Conservation (phyloP, 345 rosid genomes). For the Dipteronia sinensis region DNA sequence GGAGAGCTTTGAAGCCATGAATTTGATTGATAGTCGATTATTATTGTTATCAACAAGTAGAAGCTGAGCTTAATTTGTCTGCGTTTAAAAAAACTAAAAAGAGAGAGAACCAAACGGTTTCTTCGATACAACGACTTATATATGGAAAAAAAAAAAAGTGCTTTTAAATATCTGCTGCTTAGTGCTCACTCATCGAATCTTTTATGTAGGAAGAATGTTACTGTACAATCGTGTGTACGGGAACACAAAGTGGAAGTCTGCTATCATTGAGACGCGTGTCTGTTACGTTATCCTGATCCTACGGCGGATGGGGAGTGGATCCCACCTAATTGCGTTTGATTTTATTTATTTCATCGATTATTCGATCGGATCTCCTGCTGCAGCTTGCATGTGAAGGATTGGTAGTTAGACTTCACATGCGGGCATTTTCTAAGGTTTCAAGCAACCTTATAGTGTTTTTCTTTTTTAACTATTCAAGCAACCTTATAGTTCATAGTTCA, state of each 20-base stretch:
- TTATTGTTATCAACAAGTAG: slow-evolving; percentile 8
- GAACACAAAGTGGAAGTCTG: not conserved
- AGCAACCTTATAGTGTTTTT: not conserved
- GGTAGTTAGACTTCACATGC: too few species aligned
- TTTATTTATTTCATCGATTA: not conserved
- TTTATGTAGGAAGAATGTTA: not conserved
- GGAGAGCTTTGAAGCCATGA: slow-evolving; percentile 65
- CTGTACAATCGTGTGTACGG: not conserved
- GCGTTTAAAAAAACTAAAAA: not conserved
- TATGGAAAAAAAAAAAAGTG: not conserved
- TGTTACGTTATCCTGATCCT: not conserved
- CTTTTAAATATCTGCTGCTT: not conserved
- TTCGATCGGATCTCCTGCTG: not conserved
- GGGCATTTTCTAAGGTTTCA: not conserved
- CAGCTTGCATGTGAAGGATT: too few species aligned
- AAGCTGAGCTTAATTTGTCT: slow-evolving; percentile 13
- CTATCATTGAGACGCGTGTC: not conserved
- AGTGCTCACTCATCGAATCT: not conserved
- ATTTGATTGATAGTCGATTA: not conserved
- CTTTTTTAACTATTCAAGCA: too few species aligned
- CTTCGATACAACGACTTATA: not conserved
- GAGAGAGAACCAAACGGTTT: slow-evolving; percentile 7
- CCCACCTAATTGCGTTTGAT: not conserved
- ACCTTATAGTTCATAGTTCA: too few species aligned
- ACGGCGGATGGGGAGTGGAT: not conserved